A percentile compares a stretch with the other conserved stretches of the same genome.
Conservation (phyloP, 148 eudicot species). For the Persicaria tinctoria region DNA sequence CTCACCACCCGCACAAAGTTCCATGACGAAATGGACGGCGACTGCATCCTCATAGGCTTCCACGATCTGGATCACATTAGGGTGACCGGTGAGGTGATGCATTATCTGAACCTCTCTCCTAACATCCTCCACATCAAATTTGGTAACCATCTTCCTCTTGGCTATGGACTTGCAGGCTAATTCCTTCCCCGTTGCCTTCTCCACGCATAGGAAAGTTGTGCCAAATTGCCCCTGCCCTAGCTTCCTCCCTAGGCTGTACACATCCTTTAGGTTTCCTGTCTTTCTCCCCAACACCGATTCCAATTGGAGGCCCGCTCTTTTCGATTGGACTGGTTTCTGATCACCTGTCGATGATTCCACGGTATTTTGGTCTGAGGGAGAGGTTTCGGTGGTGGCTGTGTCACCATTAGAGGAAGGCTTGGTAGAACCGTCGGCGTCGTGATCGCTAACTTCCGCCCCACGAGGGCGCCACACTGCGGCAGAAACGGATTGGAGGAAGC, state of each 20-base stretch:
- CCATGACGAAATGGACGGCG: constrained; percentile 17
- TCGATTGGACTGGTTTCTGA: constrained; percentile 12
- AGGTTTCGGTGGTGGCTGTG: background rate
- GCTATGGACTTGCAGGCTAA: constrained; percentile 19
- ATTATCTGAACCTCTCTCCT: constrained; percentile 24
- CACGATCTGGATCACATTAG: constrained; percentile 13
- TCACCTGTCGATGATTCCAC: background rate
- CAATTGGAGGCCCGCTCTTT: constrained; percentile 23
- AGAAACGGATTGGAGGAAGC: constrained; percentile 36
- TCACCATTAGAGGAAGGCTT: background rate
- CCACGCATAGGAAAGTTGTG: constrained; percentile 18
- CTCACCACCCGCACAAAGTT: constrained; percentile 22
- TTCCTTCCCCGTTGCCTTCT: constrained; percentile 15
- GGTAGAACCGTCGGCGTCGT: background rate
- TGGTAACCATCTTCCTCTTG: constrained; percentile 10
- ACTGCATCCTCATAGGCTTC: constrained; percentile 20
- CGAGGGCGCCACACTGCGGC: constrained; percentile 39
- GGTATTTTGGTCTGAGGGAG: background rate
- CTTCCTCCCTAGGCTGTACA: constrained; percentile 10
- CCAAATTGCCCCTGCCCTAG: constrained; percentile 22
- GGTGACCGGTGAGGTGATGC: constrained; percentile 13
- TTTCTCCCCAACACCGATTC: constrained; percentile 30
- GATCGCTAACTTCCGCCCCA: constrained; percentile 12
- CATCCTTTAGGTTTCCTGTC: constrained; percentile 10
- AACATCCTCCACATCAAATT: constrained; percentile 17